Evolutionary conservation across 805 yeast genomes (phyloP).

Genomic region (Saccharomyces jurei): DNA sequence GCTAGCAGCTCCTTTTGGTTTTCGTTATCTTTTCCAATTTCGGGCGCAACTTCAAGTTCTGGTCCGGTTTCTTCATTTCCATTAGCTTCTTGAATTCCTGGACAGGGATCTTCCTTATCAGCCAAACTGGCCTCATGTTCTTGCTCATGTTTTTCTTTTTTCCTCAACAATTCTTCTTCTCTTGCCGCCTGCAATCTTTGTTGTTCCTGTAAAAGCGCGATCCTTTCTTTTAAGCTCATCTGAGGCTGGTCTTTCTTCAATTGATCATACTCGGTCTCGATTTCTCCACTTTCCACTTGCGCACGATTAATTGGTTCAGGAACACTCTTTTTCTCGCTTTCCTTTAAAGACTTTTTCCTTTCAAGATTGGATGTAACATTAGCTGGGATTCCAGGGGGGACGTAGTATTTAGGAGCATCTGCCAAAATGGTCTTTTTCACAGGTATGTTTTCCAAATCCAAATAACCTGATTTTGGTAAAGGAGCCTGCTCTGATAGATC

Average conservation of each 20-base stretch:
- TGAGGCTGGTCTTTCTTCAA: conserved; percentile 51
- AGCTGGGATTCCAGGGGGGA: conserved; percentile 29
- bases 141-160: conserved; percentile 36
- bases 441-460: conserved; percentile 21
- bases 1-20: not conserved
- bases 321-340: conserved; percentile 4
- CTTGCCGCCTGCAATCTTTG: conserved; percentile 74
- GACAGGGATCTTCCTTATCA: not conserved
- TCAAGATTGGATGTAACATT: conserved; percentile 5
- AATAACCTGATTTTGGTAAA: conserved; percentile 42
- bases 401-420: conserved; percentile 51
- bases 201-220: conserved; percentile 71
- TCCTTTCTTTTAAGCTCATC: conserved; percentile 77
- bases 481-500: conserved; percentile 37
- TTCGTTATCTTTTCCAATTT: not conserved
- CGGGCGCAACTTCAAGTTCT: not conserved
- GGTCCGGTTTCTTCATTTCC: not conserved
- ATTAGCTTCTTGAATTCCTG: not conserved
- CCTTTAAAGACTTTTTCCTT: not conserved
- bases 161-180: conserved; percentile 51
- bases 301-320: conserved; percentile 16
- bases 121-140: conserved; percentile 5
- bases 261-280: conserved; percentile 32
- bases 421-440: conserved; percentile 51
- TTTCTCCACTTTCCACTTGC: conserved; percentile 15